Conservation (phyloP, 2,329 filamentous ascomycete genomes). For the Monosporascus ibericus region DNA sequence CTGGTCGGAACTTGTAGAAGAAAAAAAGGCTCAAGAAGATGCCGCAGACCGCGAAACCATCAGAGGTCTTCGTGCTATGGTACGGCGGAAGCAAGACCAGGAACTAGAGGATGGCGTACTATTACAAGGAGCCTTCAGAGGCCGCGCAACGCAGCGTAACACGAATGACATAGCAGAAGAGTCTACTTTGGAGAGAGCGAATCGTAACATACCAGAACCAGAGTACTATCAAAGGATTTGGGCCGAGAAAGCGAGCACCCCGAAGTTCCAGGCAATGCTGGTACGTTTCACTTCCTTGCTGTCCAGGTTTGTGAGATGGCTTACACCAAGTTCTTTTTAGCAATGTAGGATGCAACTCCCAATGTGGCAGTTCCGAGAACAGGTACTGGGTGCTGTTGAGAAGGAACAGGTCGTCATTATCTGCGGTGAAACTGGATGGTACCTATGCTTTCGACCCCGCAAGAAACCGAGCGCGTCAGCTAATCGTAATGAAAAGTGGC, state of each 20-base stretch:
- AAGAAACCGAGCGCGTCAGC: slow-evolving; percentile 1
- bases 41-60: slow-evolving; percentile 63
- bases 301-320: not conserved
- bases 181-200: slow-evolving; percentile 37
- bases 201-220: slow-evolving; percentile 30
- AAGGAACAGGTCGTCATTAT: slow-evolving; percentile 83
- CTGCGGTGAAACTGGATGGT: slow-evolving; percentile 92
- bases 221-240: slow-evolving; percentile 54
- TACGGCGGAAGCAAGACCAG: slow-evolving; percentile 62
- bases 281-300: slow-evolving; percentile 29
- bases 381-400: slow-evolving; percentile 72
- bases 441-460: slow-evolving; percentile 15
- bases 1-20: slow-evolving; percentile 70
- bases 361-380: slow-evolving; percentile 78
- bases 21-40: slow-evolving; percentile 65
- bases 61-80: slow-evolving; percentile 60
- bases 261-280: slow-evolving; percentile 73
- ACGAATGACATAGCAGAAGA: slow-evolving; percentile 44
- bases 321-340: slow-evolving; percentile 19
- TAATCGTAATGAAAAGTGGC: slow-evolving; percentile 44
- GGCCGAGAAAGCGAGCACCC: slow-evolving; percentile 49
- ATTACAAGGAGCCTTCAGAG: slow-evolving; percentile 69
- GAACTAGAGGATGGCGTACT: slow-evolving; percentile 71
- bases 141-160: slow-evolving; percentile 42
- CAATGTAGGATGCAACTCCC: slow-evolving; percentile 72